Percentiles rank a stretch among this genome's conserved stretches.
phyloP scores from a whole-genome alignment of 2,329 filamentous ascomycete genomes.

The Dactylellina parvicollis region DNA sequence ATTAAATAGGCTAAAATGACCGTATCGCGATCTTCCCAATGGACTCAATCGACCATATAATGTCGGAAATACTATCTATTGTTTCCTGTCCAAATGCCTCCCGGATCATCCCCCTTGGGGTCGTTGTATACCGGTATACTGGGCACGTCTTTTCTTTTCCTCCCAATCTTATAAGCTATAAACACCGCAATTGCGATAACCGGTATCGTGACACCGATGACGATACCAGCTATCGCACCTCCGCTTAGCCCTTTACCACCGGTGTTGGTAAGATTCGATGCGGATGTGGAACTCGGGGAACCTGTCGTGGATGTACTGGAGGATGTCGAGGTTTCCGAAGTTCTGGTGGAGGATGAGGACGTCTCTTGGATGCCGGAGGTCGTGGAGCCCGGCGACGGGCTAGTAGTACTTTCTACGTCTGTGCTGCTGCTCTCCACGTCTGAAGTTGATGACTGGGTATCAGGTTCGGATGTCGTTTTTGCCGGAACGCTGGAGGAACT shows the following conservation, averaged over 20 bases:
- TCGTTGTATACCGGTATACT: slow-evolving; percentile 44
- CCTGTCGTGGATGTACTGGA: slow-evolving; percentile 1
- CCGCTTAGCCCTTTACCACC: slow-evolving; percentile 2
- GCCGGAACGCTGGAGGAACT: not conserved
- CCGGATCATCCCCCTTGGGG: slow-evolving; percentile 6
- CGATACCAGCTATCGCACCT: slow-evolving; percentile 46
- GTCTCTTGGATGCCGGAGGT: slow-evolving; percentile 18
- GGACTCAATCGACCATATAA: too few species aligned
- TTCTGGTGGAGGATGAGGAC: not conserved
- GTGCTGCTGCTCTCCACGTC: not conserved
- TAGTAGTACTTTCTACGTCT: not conserved
- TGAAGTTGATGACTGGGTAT: not conserved
- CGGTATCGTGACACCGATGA: slow-evolving; percentile 34
- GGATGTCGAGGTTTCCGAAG: not conserved
- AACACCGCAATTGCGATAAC: slow-evolving; percentile 27
- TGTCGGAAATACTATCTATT: too few species aligned
- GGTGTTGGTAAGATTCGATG: not conserved
- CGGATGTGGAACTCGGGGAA: not conserved
- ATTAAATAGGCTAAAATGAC: not conserved
- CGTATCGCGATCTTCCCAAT: not conserved
- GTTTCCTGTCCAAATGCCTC: not conserved
- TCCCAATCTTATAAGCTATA: slow-evolving; percentile 32
- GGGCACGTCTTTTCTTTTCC: slow-evolving; percentile 25
- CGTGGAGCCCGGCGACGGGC: slow-evolving; percentile 31
- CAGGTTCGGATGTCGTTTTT: slow-evolving; percentile 3